These are phyloP conservation scores for Boletus fagicola DNA, from an alignment of 768 basidiomycete species.

Conservation along the genomic window DNA sequence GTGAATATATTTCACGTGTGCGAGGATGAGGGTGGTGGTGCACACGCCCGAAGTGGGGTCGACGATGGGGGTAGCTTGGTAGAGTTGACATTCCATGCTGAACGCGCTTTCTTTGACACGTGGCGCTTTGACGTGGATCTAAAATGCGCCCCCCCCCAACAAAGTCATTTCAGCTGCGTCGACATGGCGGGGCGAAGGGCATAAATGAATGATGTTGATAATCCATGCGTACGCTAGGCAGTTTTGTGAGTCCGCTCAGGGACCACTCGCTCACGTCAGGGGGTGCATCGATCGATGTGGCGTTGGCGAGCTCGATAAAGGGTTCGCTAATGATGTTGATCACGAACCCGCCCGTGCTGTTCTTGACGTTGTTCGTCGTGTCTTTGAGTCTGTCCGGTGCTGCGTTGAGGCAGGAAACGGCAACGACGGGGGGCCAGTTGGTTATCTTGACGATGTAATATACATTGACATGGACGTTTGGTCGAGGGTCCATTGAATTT, in stretches of 20 bases:
- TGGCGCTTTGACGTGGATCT: slow-evolving; percentile 39
- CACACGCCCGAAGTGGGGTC: slow-evolving; percentile 27
- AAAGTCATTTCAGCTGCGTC: not conserved
- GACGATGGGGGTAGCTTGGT: slow-evolving; percentile 34
- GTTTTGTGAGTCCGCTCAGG: slow-evolving; percentile 31
- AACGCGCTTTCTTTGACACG: slow-evolving; percentile 46
- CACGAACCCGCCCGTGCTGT: slow-evolving; percentile 42
- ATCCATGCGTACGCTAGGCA: slow-evolving; percentile 6
- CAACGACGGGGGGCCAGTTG: slow-evolving; percentile 36
- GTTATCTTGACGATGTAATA: slow-evolving; percentile 11
- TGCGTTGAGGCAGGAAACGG: slow-evolving; percentile 28
- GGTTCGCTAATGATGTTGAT: slow-evolving; percentile 57
- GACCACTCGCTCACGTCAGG: slow-evolving; percentile 39
- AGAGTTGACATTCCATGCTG: slow-evolving; percentile 46
- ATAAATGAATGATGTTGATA: not conserved
- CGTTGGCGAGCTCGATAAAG: slow-evolving; percentile 40
- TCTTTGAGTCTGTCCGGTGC: slow-evolving; percentile 35
- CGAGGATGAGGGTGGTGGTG: slow-evolving; percentile 37
- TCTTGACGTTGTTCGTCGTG: slow-evolving; percentile 43
- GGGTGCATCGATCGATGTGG: slow-evolving; percentile 38
- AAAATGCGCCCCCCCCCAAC: not conserved
- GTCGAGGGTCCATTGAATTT: not conserved
- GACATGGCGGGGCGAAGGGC: not conserved
- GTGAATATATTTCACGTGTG: slow-evolving; percentile 40
- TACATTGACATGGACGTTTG: not conserved